Evolutionary conservation across 805 yeast species (phyloP).

Genomic region (Teunomyces stri): DNA sequence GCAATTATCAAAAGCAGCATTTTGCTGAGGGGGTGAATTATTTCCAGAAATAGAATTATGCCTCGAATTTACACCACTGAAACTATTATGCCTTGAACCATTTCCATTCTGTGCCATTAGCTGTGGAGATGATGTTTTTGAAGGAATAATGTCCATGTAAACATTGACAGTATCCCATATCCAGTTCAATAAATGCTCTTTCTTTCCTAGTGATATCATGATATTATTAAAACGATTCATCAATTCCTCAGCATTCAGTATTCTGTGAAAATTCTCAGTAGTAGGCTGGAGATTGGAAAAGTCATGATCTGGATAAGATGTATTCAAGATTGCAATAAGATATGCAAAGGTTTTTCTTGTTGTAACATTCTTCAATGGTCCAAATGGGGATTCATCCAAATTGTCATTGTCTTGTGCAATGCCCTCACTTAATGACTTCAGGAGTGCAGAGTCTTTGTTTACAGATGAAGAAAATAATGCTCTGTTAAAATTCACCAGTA

Average conservation of each 20-base stretch:
- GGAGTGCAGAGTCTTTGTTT: slow-evolving; percentile 13
- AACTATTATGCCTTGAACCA: slow-evolving; percentile 28
- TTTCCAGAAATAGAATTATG: slow-evolving; percentile 1
- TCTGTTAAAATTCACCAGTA: slow-evolving; percentile 19
- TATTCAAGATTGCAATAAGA: slow-evolving; percentile 83
- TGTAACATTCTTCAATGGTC: slow-evolving; percentile 82
- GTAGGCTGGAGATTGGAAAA: slow-evolving; percentile 85
- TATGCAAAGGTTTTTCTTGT: slow-evolving; percentile 89
- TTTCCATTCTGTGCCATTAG: slow-evolving; percentile 17
- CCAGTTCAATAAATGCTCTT: slow-evolving; percentile 50
- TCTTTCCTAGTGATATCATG: slow-evolving; percentile 50
- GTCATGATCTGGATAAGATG: slow-evolving; percentile 95
- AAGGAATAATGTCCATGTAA: slow-evolving; percentile 65
- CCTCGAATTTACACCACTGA: slow-evolving; percentile 6
- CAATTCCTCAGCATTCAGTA: slow-evolving; percentile 42
- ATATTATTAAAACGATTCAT: slow-evolving; percentile 74
- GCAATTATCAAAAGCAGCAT: slow-evolving; percentile 28
- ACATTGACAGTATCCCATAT: slow-evolving; percentile 87
- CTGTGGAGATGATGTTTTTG: slow-evolving; percentile 23
- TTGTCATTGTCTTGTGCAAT: slow-evolving; percentile 12
- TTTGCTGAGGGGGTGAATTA: slow-evolving; percentile 4
- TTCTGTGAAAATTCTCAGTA: slow-evolving; percentile 45
- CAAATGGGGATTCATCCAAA: slow-evolving; percentile 71
- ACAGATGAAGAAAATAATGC: slow-evolving; percentile 2
- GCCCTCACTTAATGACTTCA: slow-evolving; percentile 22